These are phyloP conservation scores for Eragrostis nindensis DNA, from an alignment of 176 grass and related monocot genomes.

Conservation along the genomic window DNA sequence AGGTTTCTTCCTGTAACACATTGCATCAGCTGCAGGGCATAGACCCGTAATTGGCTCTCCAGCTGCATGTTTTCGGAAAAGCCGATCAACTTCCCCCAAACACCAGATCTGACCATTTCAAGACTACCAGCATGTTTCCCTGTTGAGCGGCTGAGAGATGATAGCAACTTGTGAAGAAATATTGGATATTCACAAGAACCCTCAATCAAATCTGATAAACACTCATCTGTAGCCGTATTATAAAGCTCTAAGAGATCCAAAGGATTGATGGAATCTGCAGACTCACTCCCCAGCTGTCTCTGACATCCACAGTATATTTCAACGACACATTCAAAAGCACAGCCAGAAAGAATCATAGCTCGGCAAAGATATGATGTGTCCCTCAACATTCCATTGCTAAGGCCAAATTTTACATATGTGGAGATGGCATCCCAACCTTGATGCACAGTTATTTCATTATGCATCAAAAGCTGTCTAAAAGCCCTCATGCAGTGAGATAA, in stretches of 20 bases:
- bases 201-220: conserved; percentile 55
- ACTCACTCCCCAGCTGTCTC: conserved; percentile 39
- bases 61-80: conserved; percentile 87
- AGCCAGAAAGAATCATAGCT: conserved; percentile 87
- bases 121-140: conserved; percentile 57
- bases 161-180: conserved; percentile 72
- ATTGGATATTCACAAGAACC: conserved; percentile 43
- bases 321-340: conserved; percentile 66
- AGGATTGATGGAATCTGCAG: conserved; percentile 42
- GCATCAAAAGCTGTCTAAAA: conserved; percentile 65
- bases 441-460: conserved; percentile 72
- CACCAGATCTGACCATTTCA: conserved; percentile 71
- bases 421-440: conserved; percentile 82
- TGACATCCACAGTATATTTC: conserved; percentile 64
- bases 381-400: conserved; percentile 52
- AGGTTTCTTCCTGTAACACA: conserved; percentile 81
- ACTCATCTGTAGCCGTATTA: conserved; percentile 44
- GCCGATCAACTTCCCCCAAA: conserved; percentile 73
- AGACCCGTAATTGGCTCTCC: conserved; percentile 66
- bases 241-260: conserved; percentile 76
- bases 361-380: conserved; percentile 65
- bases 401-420: conserved; percentile 61
- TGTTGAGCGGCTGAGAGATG: conserved; percentile 66
- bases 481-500: conserved; percentile 65
- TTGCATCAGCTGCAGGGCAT: conserved; percentile 89